Conservation (phyloP, 768 basidiomycete genomes). For the Tulasnella sp. region DNA sequence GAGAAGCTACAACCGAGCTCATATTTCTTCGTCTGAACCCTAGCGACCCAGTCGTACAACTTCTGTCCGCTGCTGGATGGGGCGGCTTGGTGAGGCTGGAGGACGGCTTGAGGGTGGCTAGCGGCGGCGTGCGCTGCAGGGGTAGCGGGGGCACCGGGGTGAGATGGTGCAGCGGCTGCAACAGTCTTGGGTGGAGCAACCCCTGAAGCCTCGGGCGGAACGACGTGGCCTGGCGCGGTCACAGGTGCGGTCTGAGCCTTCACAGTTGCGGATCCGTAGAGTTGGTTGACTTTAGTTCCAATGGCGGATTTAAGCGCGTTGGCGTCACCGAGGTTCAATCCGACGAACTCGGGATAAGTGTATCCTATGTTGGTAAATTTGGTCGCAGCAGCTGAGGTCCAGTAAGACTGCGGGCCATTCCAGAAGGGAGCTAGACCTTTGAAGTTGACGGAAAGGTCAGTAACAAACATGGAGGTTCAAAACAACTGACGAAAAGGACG, state of each 20-base stretch:
- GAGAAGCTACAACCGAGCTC: background rate
- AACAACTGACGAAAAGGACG: background rate
- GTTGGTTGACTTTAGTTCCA: background rate
- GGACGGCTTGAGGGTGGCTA: too few species aligned
- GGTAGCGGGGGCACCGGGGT: background rate
- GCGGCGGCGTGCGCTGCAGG: too few species aligned
- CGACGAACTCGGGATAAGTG: slow-evolving; percentile 11
- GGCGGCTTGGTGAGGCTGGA: background rate
- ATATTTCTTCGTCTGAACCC: slow-evolving; percentile 7
- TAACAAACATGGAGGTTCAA: background rate
- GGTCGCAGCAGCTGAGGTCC: background rate
- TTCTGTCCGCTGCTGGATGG: too few species aligned
- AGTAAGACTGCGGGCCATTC: background rate
- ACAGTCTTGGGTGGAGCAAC: background rate
- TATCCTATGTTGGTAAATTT: background rate
- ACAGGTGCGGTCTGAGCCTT: background rate
- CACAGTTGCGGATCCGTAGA: background rate
- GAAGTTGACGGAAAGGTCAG: background rate
- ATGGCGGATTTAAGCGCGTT: background rate
- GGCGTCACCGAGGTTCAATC: background rate
- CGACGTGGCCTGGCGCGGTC: background rate
- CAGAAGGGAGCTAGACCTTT: slow-evolving; percentile 11
- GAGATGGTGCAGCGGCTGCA: background rate
- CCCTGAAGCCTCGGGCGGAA: background rate
- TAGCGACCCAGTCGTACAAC: background rate